Conservation (phyloP, 2,329 filamentous ascomycete species). For the Aureobasidium zeae region DNA sequence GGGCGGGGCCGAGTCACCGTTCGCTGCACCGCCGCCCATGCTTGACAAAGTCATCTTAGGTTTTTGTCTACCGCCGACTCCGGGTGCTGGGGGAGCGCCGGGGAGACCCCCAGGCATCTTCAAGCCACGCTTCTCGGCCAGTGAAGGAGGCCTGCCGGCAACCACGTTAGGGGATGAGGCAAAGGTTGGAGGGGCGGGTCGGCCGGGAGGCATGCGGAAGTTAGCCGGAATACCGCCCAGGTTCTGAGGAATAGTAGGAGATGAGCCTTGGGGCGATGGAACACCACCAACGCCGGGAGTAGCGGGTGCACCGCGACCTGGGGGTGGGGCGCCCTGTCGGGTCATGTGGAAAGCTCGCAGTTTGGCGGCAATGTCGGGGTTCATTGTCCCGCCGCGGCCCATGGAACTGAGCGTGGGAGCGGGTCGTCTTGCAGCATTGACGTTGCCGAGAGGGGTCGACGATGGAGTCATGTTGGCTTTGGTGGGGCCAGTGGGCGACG, state of each 20-base stretch:
- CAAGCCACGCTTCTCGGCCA: constrained; percentile 59
- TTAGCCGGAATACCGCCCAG: constrained; percentile 33
- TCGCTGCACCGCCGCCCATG: constrained; percentile 33
- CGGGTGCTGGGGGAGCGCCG: constrained; percentile 33
- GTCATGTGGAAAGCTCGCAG: constrained; percentile 62
- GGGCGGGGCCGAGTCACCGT: constrained; percentile 24
- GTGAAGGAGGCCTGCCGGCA: constrained; percentile 40
- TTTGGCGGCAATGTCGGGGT: constrained; percentile 53
- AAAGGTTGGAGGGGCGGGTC: constrained; percentile 28
- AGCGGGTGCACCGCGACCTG: constrained; percentile 24
- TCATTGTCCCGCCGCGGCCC: constrained; percentile 39
- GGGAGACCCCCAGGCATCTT: constrained; percentile 50
- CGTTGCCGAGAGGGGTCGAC: constrained; percentile 73
- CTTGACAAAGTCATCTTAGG: constrained; percentile 35
- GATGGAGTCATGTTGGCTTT: constrained; percentile 58
- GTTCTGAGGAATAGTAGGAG: constrained; percentile 20
- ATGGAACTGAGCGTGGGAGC: constrained; percentile 32
- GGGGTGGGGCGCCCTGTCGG: constrained; percentile 46
- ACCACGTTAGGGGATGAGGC: constrained; percentile 41
- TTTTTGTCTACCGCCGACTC: constrained; percentile 30
- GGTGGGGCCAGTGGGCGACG: constrained; percentile 44
- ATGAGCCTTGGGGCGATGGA: constrained; percentile 17
- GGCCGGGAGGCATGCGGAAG: constrained; percentile 35
- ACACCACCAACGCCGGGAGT: constrained; percentile 19
- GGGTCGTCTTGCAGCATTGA: constrained; percentile 58